These are phyloP conservation scores for Paramecium sonneborni DNA, from an alignment of 73 alveolate genomes.

Conservation along the genomic window DNA sequence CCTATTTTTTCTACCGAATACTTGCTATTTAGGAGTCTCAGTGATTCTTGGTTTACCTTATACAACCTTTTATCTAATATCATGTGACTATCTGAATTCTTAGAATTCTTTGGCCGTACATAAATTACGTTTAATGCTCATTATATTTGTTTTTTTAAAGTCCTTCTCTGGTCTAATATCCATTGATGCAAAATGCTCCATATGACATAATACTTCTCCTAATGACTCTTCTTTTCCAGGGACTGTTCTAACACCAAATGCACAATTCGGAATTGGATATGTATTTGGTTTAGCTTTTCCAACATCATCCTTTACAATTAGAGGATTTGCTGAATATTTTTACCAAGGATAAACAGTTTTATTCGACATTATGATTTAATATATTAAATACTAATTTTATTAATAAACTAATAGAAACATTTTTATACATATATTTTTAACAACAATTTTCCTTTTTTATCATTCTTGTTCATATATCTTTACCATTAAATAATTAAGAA, in stretches of 20 bases:
- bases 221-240: neutral
- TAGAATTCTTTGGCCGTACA: conserved; percentile 19
- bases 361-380: neutral
- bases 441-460: neutral
- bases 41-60: neutral
- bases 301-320: conserved; percentile 42
- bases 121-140: neutral
- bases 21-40: neutral
- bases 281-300: conserved; percentile 52
- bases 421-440: neutral
- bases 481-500: too few species aligned
- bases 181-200: neutral
- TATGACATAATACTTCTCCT: neutral
- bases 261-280: neutral
- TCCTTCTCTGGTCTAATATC: conserved; percentile 36
- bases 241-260: neutral
- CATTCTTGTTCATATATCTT: neutral
- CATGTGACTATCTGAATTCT: neutral
- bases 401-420: neutral
- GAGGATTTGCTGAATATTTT: neutral
- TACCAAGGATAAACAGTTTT: conserved; percentile 51
- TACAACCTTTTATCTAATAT: neutral
- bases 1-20: conserved; percentile 31
- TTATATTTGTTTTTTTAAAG: neutral
- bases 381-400: neutral